These are phyloP conservation scores for Chimonanthus praecox DNA, from an alignment of 164 flowering plant species.

Conservation along the genomic window DNA sequence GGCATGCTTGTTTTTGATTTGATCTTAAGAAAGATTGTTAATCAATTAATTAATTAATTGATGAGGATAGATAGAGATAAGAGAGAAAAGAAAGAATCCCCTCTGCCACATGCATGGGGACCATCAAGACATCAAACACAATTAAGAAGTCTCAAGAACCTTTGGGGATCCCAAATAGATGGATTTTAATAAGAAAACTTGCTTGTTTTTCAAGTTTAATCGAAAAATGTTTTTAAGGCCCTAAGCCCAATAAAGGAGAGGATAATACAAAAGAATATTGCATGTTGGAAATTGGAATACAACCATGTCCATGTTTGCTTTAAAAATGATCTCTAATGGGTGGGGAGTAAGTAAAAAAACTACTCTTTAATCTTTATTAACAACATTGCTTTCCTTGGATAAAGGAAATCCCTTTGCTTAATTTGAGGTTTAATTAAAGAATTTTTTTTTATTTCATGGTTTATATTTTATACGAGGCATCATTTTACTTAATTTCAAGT, in stretches of 20 bases:
- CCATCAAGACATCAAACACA: conserved; percentile 20
- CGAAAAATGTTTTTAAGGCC: not conserved
- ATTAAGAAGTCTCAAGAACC: conserved; percentile 1
- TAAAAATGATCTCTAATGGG: too few relatives aligned
- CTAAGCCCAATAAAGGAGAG: conserved; percentile 2
- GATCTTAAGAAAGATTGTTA: conserved; percentile 13
- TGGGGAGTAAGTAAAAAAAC: too few relatives aligned
- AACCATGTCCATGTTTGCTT: too few relatives aligned
- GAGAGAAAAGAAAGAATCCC: not conserved
- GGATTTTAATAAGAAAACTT: too few relatives aligned
- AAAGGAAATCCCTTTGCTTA: conserved; percentile 30
- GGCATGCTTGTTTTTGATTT: conserved; percentile 41
- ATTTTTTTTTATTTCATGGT: not conserved
- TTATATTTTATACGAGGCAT: not conserved
- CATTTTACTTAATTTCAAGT: not conserved
- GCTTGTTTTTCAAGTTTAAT: too few relatives aligned
- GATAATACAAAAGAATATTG: conserved; percentile 11
- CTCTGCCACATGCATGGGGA: conserved; percentile 50
- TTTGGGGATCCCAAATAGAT: not conserved
- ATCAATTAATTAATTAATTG: not conserved
- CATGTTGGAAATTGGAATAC: conserved; percentile 19
- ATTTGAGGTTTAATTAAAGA: conserved; percentile 3
- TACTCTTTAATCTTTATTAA: not conserved
- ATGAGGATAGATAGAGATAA: too few relatives aligned
- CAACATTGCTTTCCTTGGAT: conserved; percentile 31